Evolutionary conservation across 1,284 basidiomycete genomes (phyloP).

Genomic region (Tremellales sp.): DNA sequence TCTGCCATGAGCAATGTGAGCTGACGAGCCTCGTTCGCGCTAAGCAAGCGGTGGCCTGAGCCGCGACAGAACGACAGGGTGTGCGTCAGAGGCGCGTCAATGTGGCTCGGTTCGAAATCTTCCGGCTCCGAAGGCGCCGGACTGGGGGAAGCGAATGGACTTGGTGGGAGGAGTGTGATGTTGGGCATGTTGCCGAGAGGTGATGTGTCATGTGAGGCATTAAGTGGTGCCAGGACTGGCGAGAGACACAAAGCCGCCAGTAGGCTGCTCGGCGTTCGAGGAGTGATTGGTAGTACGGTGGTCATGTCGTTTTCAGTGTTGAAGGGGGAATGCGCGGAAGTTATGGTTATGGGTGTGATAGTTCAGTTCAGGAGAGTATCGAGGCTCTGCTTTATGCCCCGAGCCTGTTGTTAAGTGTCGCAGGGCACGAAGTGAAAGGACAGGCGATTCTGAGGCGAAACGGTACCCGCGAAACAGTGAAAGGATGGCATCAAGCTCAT

Average conservation of each 20-base stretch:
- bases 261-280: slow-evolving; percentile 12
- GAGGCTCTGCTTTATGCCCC: no score
- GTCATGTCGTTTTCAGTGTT: neutral
- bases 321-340: neutral
- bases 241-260: slow-evolving; percentile 17
- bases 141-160: neutral
- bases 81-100: no score
- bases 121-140: no score
- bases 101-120: no score
- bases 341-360: no score
- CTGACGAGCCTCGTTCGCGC: slow-evolving; percentile 21
- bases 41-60: slow-evolving; percentile 14
- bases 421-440: no score
- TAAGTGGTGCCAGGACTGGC: slow-evolving; percentile 1
- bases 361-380: no score
- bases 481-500: no score
- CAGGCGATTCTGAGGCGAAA: no score
- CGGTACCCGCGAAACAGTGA: no score
- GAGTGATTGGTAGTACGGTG: slow-evolving; percentile 1
- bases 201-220: neutral
- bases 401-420: no score
- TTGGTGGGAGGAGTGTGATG: neutral
- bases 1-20: slow-evolving; percentile 17
- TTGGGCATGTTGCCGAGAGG: neutral
- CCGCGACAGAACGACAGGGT: no score